Evolutionary conservation across 2,329 filamentous ascomycete genomes (phyloP).

Genomic region (Moelleriella libera): DNA sequence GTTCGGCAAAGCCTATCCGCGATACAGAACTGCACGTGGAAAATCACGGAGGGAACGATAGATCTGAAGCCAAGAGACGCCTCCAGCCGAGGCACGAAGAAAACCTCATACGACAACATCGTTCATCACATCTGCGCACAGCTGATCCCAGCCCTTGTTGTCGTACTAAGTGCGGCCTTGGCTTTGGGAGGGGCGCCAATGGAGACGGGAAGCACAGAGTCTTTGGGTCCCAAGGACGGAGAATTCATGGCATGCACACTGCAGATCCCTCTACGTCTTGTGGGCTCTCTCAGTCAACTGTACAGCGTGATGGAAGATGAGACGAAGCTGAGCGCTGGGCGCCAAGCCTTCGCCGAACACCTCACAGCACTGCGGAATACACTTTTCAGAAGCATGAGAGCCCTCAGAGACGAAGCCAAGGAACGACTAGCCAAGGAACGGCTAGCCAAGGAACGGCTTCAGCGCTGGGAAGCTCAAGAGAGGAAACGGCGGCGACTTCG

Average conservation of each 20-base stretch:
- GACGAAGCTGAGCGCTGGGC: not conserved
- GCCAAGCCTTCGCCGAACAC: not conserved
- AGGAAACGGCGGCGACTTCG: constrained; percentile 2
- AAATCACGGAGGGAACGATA: not conserved
- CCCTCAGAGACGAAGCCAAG: not conserved
- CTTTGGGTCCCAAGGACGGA: not conserved
- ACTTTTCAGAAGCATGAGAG: not conserved
- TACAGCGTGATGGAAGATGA: not conserved
- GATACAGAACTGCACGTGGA: not conserved
- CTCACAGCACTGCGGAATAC: not conserved
- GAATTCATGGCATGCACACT: constrained; percentile 5
- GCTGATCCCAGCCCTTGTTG: constrained; percentile 13
- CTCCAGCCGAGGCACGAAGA: not conserved
- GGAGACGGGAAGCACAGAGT: not conserved
- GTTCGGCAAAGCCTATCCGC: not conserved
- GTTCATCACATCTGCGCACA: constrained; percentile 5
- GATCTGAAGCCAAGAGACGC: not conserved
- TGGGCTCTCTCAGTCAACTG: constrained; percentile 1
- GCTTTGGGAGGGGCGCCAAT: constrained; percentile 7
- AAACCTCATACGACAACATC: not conserved
- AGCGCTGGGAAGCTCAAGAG: not conserved
- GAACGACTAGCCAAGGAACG: not conserved
- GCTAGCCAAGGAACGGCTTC: not conserved
- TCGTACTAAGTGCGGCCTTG: constrained; percentile 9
- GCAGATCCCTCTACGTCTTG: constrained; percentile 1